These are phyloP conservation scores for Kodamaea sagamina DNA, from an alignment of 805 yeast genomes.

Conservation along the genomic window DNA sequence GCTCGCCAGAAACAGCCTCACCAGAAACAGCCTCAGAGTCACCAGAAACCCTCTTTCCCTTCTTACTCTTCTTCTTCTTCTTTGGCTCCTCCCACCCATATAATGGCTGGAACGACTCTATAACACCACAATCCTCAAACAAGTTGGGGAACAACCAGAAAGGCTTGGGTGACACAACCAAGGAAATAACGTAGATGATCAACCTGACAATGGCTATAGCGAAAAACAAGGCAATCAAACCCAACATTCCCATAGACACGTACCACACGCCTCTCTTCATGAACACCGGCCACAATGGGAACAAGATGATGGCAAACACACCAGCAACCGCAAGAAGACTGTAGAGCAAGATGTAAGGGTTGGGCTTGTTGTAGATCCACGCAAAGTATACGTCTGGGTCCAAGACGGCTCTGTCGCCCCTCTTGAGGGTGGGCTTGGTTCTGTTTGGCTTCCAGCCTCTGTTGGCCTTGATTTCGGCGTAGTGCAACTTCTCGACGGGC, in stretches of 20 bases:
- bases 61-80: slow-evolving; percentile 27
- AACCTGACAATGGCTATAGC: slow-evolving; percentile 77
- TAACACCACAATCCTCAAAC: slow-evolving; percentile 91
- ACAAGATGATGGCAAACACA: slow-evolving; percentile 64
- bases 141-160: slow-evolving; percentile 95
- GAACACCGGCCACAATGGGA: slow-evolving; percentile 93
- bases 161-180: slow-evolving; percentile 64
- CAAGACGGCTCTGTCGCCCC: slow-evolving; percentile 58
- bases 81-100: slow-evolving; percentile 74
- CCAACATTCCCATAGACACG: slow-evolving; percentile 73
- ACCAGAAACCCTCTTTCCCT: slow-evolving; percentile 14
- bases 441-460: slow-evolving; percentile 64
- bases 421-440: slow-evolving; percentile 60
- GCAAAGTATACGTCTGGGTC: slow-evolving; percentile 71
- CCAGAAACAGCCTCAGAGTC: slow-evolving; percentile 4
- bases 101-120: slow-evolving; percentile 89
- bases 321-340: slow-evolving; percentile 67
- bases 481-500: slow-evolving; percentile 75
- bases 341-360: slow-evolving; percentile 61
- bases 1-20: slow-evolving; percentile 7
- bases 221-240: slow-evolving; percentile 73
- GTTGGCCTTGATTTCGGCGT: slow-evolving; percentile 55
- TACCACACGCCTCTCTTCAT: slow-evolving; percentile 93
- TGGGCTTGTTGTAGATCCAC: slow-evolving; percentile 80
- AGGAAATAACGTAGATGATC: slow-evolving; percentile 62